Conservation (phyloP, 2,329 filamentous ascomycete species). For the Pseudogymnoascus verrucosus region DNA sequence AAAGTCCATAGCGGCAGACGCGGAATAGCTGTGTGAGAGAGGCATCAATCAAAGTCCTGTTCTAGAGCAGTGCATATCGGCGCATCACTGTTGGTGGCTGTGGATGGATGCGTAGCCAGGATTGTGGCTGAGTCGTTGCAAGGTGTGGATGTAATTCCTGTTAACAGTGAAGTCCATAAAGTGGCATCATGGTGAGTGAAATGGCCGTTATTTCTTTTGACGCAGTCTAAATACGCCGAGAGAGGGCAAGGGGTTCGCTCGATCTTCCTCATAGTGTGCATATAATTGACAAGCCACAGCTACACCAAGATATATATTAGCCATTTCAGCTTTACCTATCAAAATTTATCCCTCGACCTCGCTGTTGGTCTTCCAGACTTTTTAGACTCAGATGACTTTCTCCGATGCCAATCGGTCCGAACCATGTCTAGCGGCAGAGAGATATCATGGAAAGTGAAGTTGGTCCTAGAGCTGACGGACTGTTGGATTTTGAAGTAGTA, state of each 20-base stretch:
- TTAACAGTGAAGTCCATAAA: background rate
- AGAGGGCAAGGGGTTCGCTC: background rate
- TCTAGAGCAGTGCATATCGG: background rate
- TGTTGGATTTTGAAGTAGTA: background rate
- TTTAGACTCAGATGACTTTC: background rate
- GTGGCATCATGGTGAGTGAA: background rate
- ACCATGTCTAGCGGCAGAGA: background rate
- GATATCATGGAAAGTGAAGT: background rate
- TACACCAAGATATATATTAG: background rate
- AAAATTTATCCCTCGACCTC: background rate
- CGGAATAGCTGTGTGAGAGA: background rate
- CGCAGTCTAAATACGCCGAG: background rate
- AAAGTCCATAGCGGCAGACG: background rate
- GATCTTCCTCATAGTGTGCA: background rate
- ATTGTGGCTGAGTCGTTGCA: background rate
- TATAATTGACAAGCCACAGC: background rate
- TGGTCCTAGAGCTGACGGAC: background rate
- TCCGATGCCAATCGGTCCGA: background rate
- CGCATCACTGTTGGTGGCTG: background rate
- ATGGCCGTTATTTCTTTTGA: background rate
- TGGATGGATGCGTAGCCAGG: background rate
- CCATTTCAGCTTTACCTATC: background rate
- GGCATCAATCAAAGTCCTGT: background rate
- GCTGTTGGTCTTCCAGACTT: background rate
- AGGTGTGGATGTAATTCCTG: background rate